phyloP scores from a whole-genome alignment of 441 rosid genomes.

The Populus hybrid region DNA sequence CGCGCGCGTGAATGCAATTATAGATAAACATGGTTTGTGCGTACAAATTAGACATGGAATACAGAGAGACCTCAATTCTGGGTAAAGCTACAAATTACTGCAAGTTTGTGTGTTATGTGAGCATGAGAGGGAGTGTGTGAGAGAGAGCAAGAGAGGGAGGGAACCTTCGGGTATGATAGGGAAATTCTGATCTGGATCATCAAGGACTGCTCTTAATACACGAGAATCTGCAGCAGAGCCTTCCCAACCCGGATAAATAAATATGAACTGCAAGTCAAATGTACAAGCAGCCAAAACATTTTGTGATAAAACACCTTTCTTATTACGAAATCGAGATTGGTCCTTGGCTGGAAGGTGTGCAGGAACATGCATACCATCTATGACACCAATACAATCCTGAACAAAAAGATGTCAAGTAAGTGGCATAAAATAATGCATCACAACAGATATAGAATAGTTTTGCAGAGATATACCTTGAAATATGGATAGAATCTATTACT shows the following conservation, averaged over 20 bases:
- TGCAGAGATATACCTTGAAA: conserved; percentile 54
- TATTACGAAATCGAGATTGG: conserved; percentile 70
- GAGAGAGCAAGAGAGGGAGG: not conserved
- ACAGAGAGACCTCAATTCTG: no score
- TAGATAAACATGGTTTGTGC: not conserved
- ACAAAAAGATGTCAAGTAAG: conserved; percentile 11
- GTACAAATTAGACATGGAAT: not conserved
- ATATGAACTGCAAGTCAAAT: conserved; percentile 71
- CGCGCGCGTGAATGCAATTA: rapidly evolving
- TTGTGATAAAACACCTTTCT: conserved; percentile 62
- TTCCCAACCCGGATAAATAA: conserved; percentile 86
- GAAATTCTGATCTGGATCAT: conserved; percentile 80
- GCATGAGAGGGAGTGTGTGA: no score
- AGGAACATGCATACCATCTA: conserved; percentile 72
- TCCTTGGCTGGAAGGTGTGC: conserved; percentile 81
- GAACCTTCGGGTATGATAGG: conserved; percentile 70
- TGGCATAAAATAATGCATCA: conserved; percentile 6
- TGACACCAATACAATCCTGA: conserved; percentile 79
- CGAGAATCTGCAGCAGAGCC: conserved; percentile 78
- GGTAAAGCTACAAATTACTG: no score
- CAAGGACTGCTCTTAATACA: conserved; percentile 66
- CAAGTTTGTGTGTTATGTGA: no score
- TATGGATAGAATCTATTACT: conserved; percentile 68
- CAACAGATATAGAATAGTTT: conserved; percentile 2
- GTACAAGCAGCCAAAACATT: conserved; percentile 87